These are phyloP conservation scores for Lolium perenne DNA, from an alignment of 176 grass and related monocot genomes.

Conservation along the genomic window DNA sequence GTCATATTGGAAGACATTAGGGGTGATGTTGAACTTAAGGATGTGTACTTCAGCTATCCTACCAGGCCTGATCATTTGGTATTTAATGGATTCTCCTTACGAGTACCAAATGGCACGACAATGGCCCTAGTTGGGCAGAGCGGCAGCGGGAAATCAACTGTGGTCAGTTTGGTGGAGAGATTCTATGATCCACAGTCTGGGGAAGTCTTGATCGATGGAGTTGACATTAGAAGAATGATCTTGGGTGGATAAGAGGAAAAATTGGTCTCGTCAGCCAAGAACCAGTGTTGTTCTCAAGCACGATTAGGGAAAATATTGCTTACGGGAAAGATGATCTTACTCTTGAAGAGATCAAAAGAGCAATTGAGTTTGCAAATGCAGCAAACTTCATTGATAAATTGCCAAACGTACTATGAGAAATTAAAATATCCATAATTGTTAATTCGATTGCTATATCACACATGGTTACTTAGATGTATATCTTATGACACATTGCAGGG, in stretches of 20 bases:
- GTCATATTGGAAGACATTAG: conserved; percentile 69
- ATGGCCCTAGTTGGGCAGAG: conserved; percentile 95
- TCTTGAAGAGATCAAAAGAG: conserved; percentile 61
- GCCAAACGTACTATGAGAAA: conserved; percentile 68
- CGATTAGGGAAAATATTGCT: conserved; percentile 77
- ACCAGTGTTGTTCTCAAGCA: conserved; percentile 77
- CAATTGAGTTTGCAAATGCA: conserved; percentile 80
- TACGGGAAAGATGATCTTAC: conserved; percentile 77
- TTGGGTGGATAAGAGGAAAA: conserved; percentile 76
- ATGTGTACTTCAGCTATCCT: conserved; percentile 86
- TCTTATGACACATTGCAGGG: conserved; percentile 56
- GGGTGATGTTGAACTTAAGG: conserved; percentile 78
- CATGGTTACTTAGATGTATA: conserved; percentile 22
- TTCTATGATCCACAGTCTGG: conserved; percentile 93
- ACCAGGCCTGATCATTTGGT: conserved; percentile 65
- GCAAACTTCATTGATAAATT: conserved; percentile 79
- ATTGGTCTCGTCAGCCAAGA: conserved; percentile 93
- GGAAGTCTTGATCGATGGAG: conserved; percentile 80
- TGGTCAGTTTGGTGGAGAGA: conserved; percentile 79
- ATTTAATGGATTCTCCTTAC: conserved; percentile 79
- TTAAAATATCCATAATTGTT: conserved; percentile 10
- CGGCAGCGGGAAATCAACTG: conserved; percentile 92
- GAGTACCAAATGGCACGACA: conserved; percentile 57
- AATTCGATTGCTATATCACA: conserved; percentile 2
- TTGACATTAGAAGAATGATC: conserved; percentile 73